These are phyloP conservation scores for Fibroporia radiculosa DNA, from an alignment of 768 basidiomycete species.

Conservation along the genomic window DNA sequence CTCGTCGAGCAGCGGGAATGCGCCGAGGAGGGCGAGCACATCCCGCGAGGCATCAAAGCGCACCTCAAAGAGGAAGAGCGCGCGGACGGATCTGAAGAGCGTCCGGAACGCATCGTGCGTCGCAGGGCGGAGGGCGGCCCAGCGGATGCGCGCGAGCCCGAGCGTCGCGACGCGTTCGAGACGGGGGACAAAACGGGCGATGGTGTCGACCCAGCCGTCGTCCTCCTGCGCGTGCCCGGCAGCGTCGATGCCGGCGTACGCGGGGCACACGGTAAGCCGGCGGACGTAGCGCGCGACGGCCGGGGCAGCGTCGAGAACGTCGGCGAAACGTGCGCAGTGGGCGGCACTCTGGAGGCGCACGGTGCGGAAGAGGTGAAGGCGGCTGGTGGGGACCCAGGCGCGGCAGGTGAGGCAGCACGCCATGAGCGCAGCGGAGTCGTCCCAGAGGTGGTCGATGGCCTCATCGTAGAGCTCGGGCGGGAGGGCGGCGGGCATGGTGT, in stretches of 20 bases:
- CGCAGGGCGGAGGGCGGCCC: constrained; percentile 15
- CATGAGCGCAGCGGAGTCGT: constrained; percentile 18
- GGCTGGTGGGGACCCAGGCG: constrained; percentile 18
- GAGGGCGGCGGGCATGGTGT: constrained; percentile 9
- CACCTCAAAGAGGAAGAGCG: constrained; percentile 22
- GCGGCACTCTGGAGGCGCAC: constrained; percentile 15
- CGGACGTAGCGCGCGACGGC: constrained; percentile 16
- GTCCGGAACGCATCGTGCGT: constrained; percentile 16
- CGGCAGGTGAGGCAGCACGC: constrained; percentile 20
- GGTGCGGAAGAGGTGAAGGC: constrained; percentile 21
- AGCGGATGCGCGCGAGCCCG: constrained; percentile 18
- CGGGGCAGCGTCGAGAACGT: constrained; percentile 12
- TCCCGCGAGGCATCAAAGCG: constrained; percentile 19
- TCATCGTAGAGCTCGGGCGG: constrained; percentile 22
- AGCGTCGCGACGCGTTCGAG: constrained; percentile 15
- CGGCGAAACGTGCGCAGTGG: constrained; percentile 13
- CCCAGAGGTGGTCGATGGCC: constrained; percentile 23
- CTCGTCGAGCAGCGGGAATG: constrained; percentile 19
- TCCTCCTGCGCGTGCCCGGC: constrained; percentile 13
- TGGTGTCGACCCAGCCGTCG: constrained; percentile 16
- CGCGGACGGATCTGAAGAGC: constrained; percentile 12
- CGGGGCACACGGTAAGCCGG: constrained; percentile 17
- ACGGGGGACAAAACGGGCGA: constrained; percentile 11
- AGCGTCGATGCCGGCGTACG: constrained; percentile 10
- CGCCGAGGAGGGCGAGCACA: constrained; percentile 19